Conservation (phyloP, 257 asterid genomes). For the Echium plantagineum region DNA sequence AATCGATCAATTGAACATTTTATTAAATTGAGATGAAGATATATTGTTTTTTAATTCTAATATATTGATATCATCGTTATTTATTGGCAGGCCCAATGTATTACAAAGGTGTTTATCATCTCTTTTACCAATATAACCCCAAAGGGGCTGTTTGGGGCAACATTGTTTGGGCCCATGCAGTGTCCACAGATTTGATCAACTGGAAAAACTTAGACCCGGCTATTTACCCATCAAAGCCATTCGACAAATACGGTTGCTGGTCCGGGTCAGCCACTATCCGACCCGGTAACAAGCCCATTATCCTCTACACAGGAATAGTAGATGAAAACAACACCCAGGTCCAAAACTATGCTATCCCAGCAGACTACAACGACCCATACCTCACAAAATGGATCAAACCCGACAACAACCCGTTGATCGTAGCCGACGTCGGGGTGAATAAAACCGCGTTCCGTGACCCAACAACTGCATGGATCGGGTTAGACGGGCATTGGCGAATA, state of each 20-base stretch:
- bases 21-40: too few relatives aligned
- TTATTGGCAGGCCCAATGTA: constrained; percentile 53
- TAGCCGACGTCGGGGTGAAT: constrained; percentile 25
- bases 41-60: not conserved
- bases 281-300: constrained; percentile 55
- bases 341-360: constrained; percentile 72
- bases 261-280: constrained; percentile 69
- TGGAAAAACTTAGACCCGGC: constrained; percentile 45
- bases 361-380: constrained; percentile 49
- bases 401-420: constrained; percentile 51
- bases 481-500: constrained; percentile 47
- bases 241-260: constrained; percentile 69
- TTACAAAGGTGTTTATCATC: constrained; percentile 56
- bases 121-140: constrained; percentile 73
- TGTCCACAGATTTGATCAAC: constrained; percentile 50
- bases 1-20: too few relatives aligned
- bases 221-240: constrained; percentile 46
- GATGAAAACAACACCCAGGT: constrained; percentile 42
- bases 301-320: constrained; percentile 65
- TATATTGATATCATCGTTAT: not conserved
- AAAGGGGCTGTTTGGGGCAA: constrained; percentile 72
- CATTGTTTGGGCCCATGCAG: constrained; percentile 75
- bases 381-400: constrained; percentile 62
- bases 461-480: constrained; percentile 59
- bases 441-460: constrained; percentile 68